phyloP scores from a whole-genome alignment of 495 filamentous ascomycete species.

The Talaromyces thailandensis region DNA sequence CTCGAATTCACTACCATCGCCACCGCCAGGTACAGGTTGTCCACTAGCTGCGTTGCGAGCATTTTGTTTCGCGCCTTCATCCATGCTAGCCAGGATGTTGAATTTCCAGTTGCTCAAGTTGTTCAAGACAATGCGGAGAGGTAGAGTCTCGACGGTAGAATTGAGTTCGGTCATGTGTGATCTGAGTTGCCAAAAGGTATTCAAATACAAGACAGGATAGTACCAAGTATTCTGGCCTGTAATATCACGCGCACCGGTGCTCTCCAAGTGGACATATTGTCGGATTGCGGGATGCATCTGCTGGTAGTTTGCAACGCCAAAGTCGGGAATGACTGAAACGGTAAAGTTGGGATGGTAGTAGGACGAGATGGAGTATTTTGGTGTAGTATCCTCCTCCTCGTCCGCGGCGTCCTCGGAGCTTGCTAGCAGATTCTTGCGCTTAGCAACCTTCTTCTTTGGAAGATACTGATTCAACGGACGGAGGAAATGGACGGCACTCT shows the following conservation, averaged over 20 bases:
- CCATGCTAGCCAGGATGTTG: constrained; percentile 69
- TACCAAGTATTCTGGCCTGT: constrained; percentile 92
- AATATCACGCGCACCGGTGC: constrained; percentile 61
- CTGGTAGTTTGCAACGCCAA: constrained; percentile 56
- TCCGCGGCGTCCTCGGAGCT: constrained; percentile 43
- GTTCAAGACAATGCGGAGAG: constrained; percentile 74
- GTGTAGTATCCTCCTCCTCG: constrained; percentile 44
- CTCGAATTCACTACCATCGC: constrained; percentile 81
- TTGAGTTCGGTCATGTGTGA: constrained; percentile 89
- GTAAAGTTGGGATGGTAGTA: constrained; percentile 97
- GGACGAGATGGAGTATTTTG: constrained; percentile 53
- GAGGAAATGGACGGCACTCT: constrained; percentile 70
- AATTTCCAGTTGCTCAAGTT: constrained; percentile 90
- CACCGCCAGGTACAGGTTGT: constrained; percentile 51
- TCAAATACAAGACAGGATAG: constrained; percentile 84
- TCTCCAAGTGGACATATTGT: constrained; percentile 70
- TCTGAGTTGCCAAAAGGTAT: constrained; percentile 94
- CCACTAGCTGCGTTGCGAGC: constrained; percentile 62
- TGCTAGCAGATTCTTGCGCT: constrained; percentile 84
- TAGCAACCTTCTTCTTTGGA: constrained; percentile 80
- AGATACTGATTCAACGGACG: constrained; percentile 83
- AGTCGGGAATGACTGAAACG: constrained; percentile 75
- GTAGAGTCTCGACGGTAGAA: constrained; percentile 75
- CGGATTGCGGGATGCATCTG: constrained; percentile 63
- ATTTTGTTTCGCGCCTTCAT: constrained; percentile 76